Conservation (phyloP, 257 asterid genomes). For the Solanum lignicaule region DNA sequence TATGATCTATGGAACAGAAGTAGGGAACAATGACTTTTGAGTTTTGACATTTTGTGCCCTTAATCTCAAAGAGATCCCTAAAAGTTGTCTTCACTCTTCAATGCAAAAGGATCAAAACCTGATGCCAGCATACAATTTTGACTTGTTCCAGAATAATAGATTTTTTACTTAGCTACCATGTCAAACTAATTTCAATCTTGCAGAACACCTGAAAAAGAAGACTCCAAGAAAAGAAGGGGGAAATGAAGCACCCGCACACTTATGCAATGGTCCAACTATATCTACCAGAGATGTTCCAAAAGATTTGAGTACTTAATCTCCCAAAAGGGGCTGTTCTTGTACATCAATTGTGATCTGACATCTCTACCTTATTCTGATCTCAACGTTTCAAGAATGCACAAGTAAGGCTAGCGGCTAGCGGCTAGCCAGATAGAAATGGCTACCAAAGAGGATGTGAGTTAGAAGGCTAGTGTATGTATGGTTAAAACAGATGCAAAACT, state of each 20-base stretch:
- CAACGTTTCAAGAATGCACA: neutral
- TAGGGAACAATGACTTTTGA: neutral
- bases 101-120: neutral
- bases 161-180: neutral
- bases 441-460: neutral
- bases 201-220: neutral
- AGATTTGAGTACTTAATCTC: neutral
- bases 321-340: neutral
- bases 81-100: neutral
- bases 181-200: neutral
- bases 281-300: neutral
- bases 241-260: neutral
- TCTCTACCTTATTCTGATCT: neutral
- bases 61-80: neutral
- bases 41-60: neutral
- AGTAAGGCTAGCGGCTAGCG: neutral
- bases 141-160: neutral
- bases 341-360: neutral
- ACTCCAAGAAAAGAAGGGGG: neutral
- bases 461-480: neutral
- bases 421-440: neutral
- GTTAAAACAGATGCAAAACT: neutral
- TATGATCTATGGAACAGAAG: neutral
- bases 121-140: neutral
- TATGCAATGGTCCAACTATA: neutral